A percentile compares a stretch with the other conserved stretches of the same genome.
Evolutionary conservation across 208 protist genomes (phyloP).

Genomic region (Trypanosoma cruzi): DNA sequence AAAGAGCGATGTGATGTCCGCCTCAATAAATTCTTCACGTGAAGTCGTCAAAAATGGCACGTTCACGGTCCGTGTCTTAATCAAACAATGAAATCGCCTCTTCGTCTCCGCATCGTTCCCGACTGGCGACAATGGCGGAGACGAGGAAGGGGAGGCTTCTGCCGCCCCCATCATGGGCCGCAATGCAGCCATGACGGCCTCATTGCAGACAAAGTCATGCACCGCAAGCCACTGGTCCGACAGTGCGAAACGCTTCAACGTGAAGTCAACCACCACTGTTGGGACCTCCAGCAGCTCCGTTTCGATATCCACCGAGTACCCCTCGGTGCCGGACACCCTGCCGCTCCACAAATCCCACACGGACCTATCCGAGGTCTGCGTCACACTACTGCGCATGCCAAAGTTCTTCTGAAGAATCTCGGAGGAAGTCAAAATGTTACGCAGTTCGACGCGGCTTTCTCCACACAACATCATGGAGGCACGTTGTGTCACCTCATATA

Average conservation of each 20-base stretch:
- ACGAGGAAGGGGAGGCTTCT: not conserved
- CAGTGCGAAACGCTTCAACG: conserved; percentile 78
- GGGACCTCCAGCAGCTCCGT: conserved; percentile 40
- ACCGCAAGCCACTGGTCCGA: conserved; percentile 86
- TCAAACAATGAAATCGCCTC: conserved; percentile 51
- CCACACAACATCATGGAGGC: conserved; percentile 60
- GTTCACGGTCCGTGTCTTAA: conserved; percentile 69
- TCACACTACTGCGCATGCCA: conserved; percentile 35
- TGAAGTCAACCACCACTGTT: conserved; percentile 75
- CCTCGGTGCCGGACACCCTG: not conserved
- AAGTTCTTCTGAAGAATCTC: conserved; percentile 51
- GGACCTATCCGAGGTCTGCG: not conserved
- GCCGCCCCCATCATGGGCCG: conserved; percentile 17
- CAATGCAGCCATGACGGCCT: conserved; percentile 53
- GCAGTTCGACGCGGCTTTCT: conserved; percentile 51
- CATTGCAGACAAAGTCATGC: conserved; percentile 81
- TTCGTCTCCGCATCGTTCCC: not conserved
- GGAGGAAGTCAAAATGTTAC: conserved; percentile 56
- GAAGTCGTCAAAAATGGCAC: conserved; percentile 73
- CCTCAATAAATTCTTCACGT: conserved; percentile 65
- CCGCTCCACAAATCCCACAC: not conserved
- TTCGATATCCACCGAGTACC: not conserved
- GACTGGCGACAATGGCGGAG: not conserved
- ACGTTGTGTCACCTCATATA: conserved; percentile 37
- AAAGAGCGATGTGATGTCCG: conserved; percentile 58